Evolutionary conservation across 164 flowering plant genomes (phyloP), one percentile per base, ranked within the genome.

Genomic region (Cinnamomum micranthum): DNA sequence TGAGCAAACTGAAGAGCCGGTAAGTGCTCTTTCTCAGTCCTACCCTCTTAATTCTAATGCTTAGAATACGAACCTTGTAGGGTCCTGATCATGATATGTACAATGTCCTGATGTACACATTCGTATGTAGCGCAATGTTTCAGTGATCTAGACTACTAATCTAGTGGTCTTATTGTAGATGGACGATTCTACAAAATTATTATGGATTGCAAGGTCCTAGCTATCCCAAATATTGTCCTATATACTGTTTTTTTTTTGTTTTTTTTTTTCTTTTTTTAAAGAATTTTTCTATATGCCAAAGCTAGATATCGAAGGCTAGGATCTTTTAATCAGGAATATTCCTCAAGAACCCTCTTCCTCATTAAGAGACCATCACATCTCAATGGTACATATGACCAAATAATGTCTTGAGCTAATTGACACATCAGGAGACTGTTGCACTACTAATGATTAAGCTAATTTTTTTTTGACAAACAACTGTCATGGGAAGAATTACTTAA

Each of bases 1-100:
- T 55, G 77, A 74, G 28, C 67, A 50, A 52, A 22, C 55, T 71
- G 77, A 70, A 55, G 80, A 78, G 71, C 28, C 62, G 33, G 80
- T 77, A 31, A 73, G 76, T 63, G 2, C 19, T n/a, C 10, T 55
- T 5, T 14, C 19, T 19, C 25, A 33, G 12, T 28, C 6, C 23
- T 41, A 66, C 4, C 4, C 20, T 59, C 13, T 4, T 15, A 50
- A 65, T 20, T 20, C 11, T 3, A 3, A 24, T 31, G 19, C 28
- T 64, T 12, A 64, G 3, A 11, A 2, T 23, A 64, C 17, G 28
- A 64, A 64, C 28, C 25, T 4, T 33, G 20, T 17, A 9, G 13
- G 5, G 11, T 55, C 14, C 31, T 25, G 19, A 9, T 19, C 7
- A 28, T 55, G 28, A 25, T 14, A 2, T 71, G 31, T 3, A 19